Evolutionary conservation across 768 basidiomycete species (phyloP), one percentile per base, ranked within the genome.

Genomic region (Russula lepida): DNA sequence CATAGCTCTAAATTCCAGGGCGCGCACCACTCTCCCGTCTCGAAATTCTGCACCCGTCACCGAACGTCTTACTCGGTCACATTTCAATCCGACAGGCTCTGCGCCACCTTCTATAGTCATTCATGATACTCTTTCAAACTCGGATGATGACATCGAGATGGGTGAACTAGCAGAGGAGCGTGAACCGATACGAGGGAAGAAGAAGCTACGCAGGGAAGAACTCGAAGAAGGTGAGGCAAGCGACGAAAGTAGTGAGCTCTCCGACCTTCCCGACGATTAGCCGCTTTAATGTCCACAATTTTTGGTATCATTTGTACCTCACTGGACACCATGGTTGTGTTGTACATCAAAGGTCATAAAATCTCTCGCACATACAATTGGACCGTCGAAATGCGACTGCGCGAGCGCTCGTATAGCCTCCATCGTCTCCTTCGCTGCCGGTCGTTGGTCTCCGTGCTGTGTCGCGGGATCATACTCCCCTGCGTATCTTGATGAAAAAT

Each of bases 141-240:
- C 64, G 4, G 73, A 72, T 30, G 81, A 88, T 65, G 89, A 92
- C 64, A 91, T 92, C 64, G 90, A 92, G 72, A 92, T 92, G 90
- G 90, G 90, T n/a, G 90, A 92, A 69, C 81, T 92, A 3, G 85
- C 88, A 62, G 90, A 92, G 68, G 81, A 82, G 56, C 81, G 82
- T 3, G 82, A 78, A 62, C 79, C 74, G 56, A 64, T 66, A 37
- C 76, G 82, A 53, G 58, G 46, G 60, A 84, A 82, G 71, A 83
- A 77, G 71, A 85, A 81, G 64, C 57, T 69, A 25, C 60, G 69
- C 43, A 75, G 81, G 56, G 89, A 92, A 67, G 90, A 92, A 53
- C 72, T 90, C 63, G 90, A 92, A 69, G 90, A 92, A 74, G 90
- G 90, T 27, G 90, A 92, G 72, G 89, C 90, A 37, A 90, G 86